Evolutionary conservation across 768 basidiomycete species (phyloP), one percentile per base, ranked within the genome.

Genomic region (Calocera viscosa): DNA sequence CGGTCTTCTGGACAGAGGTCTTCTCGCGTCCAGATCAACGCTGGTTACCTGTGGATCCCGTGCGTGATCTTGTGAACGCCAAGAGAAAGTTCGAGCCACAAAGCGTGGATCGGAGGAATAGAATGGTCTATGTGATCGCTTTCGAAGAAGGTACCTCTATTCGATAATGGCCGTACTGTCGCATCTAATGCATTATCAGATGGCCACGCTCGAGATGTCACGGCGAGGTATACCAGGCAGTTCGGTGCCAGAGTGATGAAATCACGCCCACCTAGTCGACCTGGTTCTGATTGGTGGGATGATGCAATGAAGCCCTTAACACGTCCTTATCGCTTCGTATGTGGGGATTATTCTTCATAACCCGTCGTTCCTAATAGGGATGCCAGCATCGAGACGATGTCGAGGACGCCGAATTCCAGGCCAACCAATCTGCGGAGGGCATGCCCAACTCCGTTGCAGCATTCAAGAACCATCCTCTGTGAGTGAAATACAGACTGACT

Each of bases 401-500:
- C 5, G 96, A 99, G 77, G 93, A 97, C 71, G 89, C 90, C 28
- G 92, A 96, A 76, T 79, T 99, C 26, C 81, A 89, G 68, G 79
- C 79, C 0, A 84, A 84, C 68, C 89, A 91, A 73, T 75, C 90
- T 74, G 86, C 82, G 60, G 94, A 95, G 77, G 92, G 88, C 28
- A 96, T 99, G 93, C 96, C 96, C 0, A 87, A 86, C 19, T 87
- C 88, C 12, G 81, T 98, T 66, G 80, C 82, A 32, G 96, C 93
- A 1, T 98, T 98, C 83, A 97, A 98, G 75, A 88, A 91, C 72
- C 96, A 99, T 77, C 93, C 94, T 2, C 73, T 95, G 88, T 95
- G 72, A 64, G 86, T 66, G 40, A 32, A 49, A 40, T 69, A 22
- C n/a, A 26, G 63, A 8, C 28, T 49, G 1, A 68, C 35, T 26